phyloP scores from a whole-genome alignment of 768 basidiomycete genomes.

The Mycena polygramma region DNA sequence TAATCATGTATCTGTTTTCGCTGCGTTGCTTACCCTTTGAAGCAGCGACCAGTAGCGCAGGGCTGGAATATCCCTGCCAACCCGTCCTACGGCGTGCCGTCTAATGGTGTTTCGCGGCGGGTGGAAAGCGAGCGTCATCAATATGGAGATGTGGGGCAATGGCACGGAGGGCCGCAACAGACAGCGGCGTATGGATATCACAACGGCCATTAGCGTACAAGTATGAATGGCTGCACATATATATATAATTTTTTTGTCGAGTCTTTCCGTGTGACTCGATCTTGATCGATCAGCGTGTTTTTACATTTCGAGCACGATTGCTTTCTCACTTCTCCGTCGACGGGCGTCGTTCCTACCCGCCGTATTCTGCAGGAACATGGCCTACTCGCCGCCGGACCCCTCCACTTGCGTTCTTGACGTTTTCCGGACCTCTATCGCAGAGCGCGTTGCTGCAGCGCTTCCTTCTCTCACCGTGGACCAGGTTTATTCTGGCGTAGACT shows the following conservation, averaged over 20 bases:
- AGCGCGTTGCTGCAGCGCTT: constrained; percentile 74
- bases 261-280: constrained; percentile 18
- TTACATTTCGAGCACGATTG: constrained; percentile 4
- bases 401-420: constrained; percentile 77
- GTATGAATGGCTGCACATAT: not conserved
- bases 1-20: too few species aligned
- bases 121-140: constrained; percentile 13
- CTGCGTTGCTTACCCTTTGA: not conserved
- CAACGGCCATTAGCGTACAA: constrained; percentile 22
- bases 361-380: constrained; percentile 43
- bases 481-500: constrained; percentile 88
- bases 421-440: constrained; percentile 86
- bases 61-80: constrained; percentile 22
- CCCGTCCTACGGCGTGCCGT: constrained; percentile 6
- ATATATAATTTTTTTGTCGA: not conserved
- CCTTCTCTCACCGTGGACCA: constrained; percentile 78
- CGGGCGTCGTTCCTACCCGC: not conserved
- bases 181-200: constrained; percentile 30
- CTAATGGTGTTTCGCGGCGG: constrained; percentile 17
- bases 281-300: constrained; percentile 23
- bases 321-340: constrained; percentile 21
- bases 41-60: constrained; percentile 14
- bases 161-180: constrained; percentile 28
- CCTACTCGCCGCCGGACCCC: constrained; percentile 64
- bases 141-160: constrained; percentile 19